These are phyloP conservation scores for Podosphaera leucotricha DNA, from an alignment of 2,329 filamentous ascomycete genomes.

Conservation along the genomic window DNA sequence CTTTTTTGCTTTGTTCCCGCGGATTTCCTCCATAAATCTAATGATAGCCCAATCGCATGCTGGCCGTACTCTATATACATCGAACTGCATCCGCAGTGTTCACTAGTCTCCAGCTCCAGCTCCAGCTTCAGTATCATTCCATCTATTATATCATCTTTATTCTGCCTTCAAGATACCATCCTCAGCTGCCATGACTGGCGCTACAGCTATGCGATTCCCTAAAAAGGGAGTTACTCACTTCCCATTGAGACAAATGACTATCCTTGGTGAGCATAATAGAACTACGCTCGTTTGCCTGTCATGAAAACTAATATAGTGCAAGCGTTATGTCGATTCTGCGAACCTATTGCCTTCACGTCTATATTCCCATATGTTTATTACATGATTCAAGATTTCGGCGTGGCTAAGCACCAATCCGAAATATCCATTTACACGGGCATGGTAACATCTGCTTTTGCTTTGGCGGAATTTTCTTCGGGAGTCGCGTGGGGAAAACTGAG, in stretches of 20 bases:
- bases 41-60: neutral
- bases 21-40: neutral
- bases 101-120: too few species aligned
- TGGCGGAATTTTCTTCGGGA: conserved; percentile 83
- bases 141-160: neutral
- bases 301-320: neutral
- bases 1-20: neutral
- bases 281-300: neutral
- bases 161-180: neutral
- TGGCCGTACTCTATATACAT: neutral
- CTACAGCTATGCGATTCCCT: conserved; percentile 12
- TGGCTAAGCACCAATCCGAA: conserved; percentile 52
- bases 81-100: neutral
- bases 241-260: conserved; percentile 25
- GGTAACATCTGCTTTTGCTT: conserved; percentile 88
- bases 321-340: conserved; percentile 90
- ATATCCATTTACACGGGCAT: conserved; percentile 87
- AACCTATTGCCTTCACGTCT: conserved; percentile 98
- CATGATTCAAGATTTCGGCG: conserved; percentile 83
- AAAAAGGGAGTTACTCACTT: conserved; percentile 17
- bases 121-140: neutral
- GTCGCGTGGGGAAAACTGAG: conserved; percentile 85
- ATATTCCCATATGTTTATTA: conserved; percentile 97
- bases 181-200: conserved; percentile 6
- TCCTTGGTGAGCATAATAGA: conserved; percentile 22